Base-by-base conservation (phyloP, 83 land plant genomes). In the Picea abies region DNA sequence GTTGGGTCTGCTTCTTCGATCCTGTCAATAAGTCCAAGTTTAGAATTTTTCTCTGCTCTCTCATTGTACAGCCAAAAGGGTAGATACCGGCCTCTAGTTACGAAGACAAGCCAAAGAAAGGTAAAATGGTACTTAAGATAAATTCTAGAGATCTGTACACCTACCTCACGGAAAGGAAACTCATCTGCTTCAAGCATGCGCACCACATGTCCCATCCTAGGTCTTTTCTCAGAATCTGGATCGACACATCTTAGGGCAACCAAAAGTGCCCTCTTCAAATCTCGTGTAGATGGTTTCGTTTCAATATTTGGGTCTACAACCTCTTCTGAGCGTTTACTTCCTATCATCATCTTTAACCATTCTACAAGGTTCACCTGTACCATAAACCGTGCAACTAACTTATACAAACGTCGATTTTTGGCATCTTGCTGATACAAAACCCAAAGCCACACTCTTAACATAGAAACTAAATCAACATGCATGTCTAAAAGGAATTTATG, bases 131-230 rank as follows among this genome's bases (percentile, higher is more conserved):
- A 37, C 26, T 70, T 70, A 70, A 20, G n/a, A 37, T n/a, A 70
- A 52, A 52, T 10, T 52, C 56, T 52, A 52, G 56, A 52, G 56
- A 11, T 52, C 56, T 10, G 14, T 52, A 1, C 3, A 76, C 79
- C 60, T n/a, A 76, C 79, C 79, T 63, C 61, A 76, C 26, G 60
- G 5, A 49, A 52, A 76, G 94, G 88, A 69, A 87, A 90, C 73
- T 90, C 93, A 56, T 91, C 95, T 17, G 90, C 92, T 82, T 93
- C 95, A 78, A 93, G 93, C 93, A 91, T 91, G 37, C 91, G 91
- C 23, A 89, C 93, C 65, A 93, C 95, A 76, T 89, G 93, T 61
- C 92, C 85, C 95, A 93, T 93, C 83, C 79, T 91, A 10, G 95
- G 95, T 79, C 93, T 91, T 83, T 88, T 93, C 20, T 87, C 89